These are phyloP conservation scores for Yueomyces sinensis DNA, from an alignment of 805 yeast genomes.

Conservation along the genomic window DNA sequence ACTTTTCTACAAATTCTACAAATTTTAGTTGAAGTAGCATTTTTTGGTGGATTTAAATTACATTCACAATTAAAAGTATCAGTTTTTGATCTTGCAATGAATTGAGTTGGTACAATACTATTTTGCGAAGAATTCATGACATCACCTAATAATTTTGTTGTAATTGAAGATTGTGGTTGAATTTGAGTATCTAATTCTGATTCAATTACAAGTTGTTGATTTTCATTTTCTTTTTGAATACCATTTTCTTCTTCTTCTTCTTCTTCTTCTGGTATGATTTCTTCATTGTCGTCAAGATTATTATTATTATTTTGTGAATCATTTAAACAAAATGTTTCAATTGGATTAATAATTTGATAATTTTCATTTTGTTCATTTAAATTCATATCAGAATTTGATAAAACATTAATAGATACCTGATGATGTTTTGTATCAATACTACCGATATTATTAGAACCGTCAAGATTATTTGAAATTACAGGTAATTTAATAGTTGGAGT, in stretches of 20 bases:
- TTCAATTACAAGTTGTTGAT: too few species aligned
- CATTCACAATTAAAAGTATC: constrained; percentile 21
- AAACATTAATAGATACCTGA: constrained; percentile 19
- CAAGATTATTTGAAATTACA: constrained; percentile 3
- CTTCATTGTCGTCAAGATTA: background rate
- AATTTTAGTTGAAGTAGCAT: constrained; percentile 4
- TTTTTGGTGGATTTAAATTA: constrained; percentile 6
- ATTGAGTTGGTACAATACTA: constrained; percentile 22
- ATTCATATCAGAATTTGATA: constrained; percentile 13
- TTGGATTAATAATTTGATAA: constrained; percentile 13
- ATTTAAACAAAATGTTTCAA: constrained; percentile 5
- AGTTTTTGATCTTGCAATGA: background rate
- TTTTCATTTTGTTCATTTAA: constrained; percentile 1
- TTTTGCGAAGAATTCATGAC: constrained; percentile 17
- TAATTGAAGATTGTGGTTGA: constrained; percentile 10
- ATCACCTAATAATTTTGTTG: constrained; percentile 20
- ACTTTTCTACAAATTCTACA: constrained; percentile 23
- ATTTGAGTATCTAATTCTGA: constrained; percentile 13
- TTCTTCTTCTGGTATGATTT: constrained; percentile 22
- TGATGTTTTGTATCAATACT: constrained; percentile 22
- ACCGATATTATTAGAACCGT: constrained; percentile 18
- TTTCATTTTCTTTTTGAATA: background rate
- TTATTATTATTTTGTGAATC: too few species aligned
- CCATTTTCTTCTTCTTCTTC: background rate
- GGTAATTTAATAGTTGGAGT: constrained; percentile 25